Base-by-base conservation (phyloP, 169 alveolate genomes). In the Plasmodium gallinaceum region DNA sequence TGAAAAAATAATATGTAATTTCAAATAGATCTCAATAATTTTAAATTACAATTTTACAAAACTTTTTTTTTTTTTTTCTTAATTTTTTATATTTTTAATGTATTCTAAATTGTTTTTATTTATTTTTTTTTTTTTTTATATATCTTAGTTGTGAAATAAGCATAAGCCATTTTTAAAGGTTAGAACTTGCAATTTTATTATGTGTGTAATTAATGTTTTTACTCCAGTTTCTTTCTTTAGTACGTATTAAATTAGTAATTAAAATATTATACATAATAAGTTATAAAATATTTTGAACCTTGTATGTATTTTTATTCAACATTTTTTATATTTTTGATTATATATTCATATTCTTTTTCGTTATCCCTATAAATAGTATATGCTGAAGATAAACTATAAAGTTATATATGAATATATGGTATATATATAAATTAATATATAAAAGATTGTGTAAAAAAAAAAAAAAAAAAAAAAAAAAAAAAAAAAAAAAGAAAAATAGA, bases 101-200 rank as follows among this genome's bases (percentile, higher is more conserved):
- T 54, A 54, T 54, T 54, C 64, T 24, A 18, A 54, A 12, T 54
- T 54, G 64, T 54, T 54, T 54, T 54, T n/a, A 54, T 54, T 18
- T 54, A n/a, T 54, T 54, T 54, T 3, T 12, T 18, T 18, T 54
- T n/a, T 54, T 54, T 18, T 54, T 54, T 54, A 18, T 10, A 18
- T 54, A 54, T 54, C 14, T 7, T 54, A 51, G 16, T 51, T 4
- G 39, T 32, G 39, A 32, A 32, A 32, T 4, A 32, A 54, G 64
- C 20, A 54, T 54, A 54, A 12, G 14, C 39, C 39, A 1, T 32
- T 32, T 32, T 32, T 32, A 32, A 32, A 18, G 64, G 9, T 54
- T 54, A 54, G 8, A 12, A 18, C 64, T 54, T 54, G 14, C 16
- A 54, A 18, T 12, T 12, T 9, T 14, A 18, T 12, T 24, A 14